A percentile compares a stretch with the other conserved stretches of the same genome.
phyloP scores from a whole-genome alignment of 352 stramenopile species.

The Phytophthora multivora region DNA sequence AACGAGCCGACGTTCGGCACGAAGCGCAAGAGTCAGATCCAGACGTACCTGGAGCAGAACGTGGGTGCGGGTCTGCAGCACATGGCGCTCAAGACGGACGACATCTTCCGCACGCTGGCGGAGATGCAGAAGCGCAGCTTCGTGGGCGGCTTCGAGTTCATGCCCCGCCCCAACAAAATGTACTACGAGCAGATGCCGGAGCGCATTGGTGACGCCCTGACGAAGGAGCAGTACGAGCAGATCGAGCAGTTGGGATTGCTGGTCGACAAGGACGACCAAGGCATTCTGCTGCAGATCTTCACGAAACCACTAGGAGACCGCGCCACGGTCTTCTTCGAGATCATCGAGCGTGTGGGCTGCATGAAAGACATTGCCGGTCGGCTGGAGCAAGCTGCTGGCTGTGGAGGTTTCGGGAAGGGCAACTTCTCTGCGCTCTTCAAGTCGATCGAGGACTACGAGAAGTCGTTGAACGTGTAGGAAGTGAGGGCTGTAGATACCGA shows the following conservation, averaged over 20 bases:
- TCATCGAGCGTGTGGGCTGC: conserved; percentile 94
- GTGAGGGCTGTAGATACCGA: background rate
- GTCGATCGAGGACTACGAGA: conserved; percentile 92
- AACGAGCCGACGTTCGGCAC: conserved; percentile 96
- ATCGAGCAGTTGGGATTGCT: conserved; percentile 94
- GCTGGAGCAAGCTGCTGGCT: conserved; percentile 80
- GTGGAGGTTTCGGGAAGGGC: conserved; percentile 91
- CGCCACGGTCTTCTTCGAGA: conserved; percentile 91
- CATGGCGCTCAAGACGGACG: conserved; percentile 96
- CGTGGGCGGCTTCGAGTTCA: conserved; percentile 86
- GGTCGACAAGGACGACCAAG: conserved; percentile 95
- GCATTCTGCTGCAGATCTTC: conserved; percentile 93
- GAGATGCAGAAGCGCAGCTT: conserved; percentile 82
- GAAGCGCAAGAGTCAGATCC: conserved; percentile 94
- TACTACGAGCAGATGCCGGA: conserved; percentile 93
- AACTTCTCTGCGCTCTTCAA: conserved; percentile 94
- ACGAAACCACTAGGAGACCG: conserved; percentile 89
- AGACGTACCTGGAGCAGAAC: conserved; percentile 97
- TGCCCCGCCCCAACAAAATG: conserved; percentile 75
- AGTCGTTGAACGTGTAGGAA: conserved; percentile 77
- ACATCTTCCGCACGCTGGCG: conserved; percentile 95
- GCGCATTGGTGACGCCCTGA: conserved; percentile 82
- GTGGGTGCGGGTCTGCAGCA: conserved; percentile 95
- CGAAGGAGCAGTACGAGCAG: conserved; percentile 87
- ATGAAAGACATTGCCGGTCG: conserved; percentile 71